Conservation (phyloP, 2,329 filamentous ascomycete species). For the Cyanodermella asteris region DNA sequence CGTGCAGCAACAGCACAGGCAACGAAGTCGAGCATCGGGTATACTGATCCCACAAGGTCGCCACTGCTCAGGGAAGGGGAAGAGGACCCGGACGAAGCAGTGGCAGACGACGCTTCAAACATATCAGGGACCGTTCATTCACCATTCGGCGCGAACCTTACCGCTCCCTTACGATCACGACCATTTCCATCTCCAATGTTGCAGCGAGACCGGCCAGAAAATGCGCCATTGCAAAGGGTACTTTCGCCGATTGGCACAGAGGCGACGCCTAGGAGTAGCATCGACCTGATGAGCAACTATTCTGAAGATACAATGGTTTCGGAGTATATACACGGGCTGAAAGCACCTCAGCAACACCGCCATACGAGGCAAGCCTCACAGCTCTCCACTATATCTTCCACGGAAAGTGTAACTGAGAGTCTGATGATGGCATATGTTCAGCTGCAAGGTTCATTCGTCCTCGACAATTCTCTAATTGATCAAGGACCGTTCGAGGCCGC, state of each 20-base stretch:
- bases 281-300: constrained; percentile 85
- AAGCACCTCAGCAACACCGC: constrained; percentile 26
- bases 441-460: constrained; percentile 70
- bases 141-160: background rate
- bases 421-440: constrained; percentile 98
- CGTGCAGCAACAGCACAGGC: too few relatives aligned
- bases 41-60: background rate
- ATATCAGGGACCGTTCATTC: constrained; percentile 1
- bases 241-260: constrained; percentile 57
- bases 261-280: constrained; percentile 70
- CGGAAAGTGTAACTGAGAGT: constrained; percentile 44
- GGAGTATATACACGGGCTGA: constrained; percentile 43
- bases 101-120: background rate
- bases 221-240: constrained; percentile 33
- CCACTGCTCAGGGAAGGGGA: constrained; percentile 1
- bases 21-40: too few relatives aligned
- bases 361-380: constrained; percentile 23
- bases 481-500: constrained; percentile 83
- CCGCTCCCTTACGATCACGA: background rate
- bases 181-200: constrained; percentile 1
- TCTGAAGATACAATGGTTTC: constrained; percentile 85
- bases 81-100: background rate
- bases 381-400: constrained; percentile 17
- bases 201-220: constrained; percentile 1
- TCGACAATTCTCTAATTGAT: constrained; percentile 82